Evolutionary conservation across 1,284 basidiomycete genomes (phyloP).

Genomic region (Coniferiporia weirii): DNA sequence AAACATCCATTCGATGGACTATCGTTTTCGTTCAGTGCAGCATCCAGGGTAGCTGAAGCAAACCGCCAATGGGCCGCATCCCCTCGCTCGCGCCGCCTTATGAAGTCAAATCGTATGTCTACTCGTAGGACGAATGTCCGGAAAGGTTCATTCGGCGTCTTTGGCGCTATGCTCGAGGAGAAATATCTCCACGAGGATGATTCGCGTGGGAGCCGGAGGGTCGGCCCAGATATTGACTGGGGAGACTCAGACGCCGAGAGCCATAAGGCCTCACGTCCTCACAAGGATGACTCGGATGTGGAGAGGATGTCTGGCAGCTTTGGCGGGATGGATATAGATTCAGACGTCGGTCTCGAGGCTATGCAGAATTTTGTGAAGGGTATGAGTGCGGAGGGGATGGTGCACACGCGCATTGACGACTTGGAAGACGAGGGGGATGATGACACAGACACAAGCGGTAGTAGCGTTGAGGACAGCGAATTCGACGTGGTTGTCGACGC

Average conservation of each 20-base stretch:
- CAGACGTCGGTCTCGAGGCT: slow-evolving; percentile 39
- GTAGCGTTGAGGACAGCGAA: slow-evolving; percentile 20
- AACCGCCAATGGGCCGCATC: slow-evolving; percentile 6
- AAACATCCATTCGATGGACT: background rate
- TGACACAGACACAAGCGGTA: slow-evolving; percentile 21
- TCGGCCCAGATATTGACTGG: slow-evolving; percentile 69
- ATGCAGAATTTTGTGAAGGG: slow-evolving; percentile 54
- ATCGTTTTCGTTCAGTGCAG: slow-evolving; percentile 5
- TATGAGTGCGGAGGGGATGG: slow-evolving; percentile 43
- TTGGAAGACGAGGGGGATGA: slow-evolving; percentile 46
- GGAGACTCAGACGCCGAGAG: slow-evolving; percentile 44
- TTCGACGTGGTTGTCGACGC: slow-evolving; percentile 25
- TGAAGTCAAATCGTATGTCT: slow-evolving; percentile 18
- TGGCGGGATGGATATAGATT: slow-evolving; percentile 57
- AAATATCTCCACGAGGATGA: slow-evolving; percentile 40
- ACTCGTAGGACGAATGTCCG: slow-evolving; percentile 28
- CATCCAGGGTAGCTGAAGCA: background rate
- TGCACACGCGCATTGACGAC: slow-evolving; percentile 61
- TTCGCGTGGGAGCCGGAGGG: slow-evolving; percentile 42
- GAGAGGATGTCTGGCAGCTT: slow-evolving; percentile 34
- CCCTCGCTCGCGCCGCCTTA: background rate
- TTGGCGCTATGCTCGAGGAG: slow-evolving; percentile 56
- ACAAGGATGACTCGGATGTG: slow-evolving; percentile 26
- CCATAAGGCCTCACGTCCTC: slow-evolving; percentile 21
- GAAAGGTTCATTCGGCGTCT: slow-evolving; percentile 39